These are phyloP conservation scores for Oehlia diaphana DNA, from an alignment of 192 early-diverging fungal species.

Conservation along the genomic window DNA sequence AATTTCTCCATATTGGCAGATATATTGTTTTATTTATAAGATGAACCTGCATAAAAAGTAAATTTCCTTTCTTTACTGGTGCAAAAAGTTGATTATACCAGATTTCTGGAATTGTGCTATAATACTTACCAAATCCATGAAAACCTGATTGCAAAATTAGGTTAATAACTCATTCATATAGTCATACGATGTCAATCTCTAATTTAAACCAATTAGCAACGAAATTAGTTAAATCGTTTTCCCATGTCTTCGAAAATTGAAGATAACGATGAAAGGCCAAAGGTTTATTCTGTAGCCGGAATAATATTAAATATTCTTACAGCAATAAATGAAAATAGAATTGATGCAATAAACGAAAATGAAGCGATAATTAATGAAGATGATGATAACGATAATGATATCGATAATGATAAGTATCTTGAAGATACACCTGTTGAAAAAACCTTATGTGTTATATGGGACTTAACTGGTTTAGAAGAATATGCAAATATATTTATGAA, in stretches of 20 bases:
- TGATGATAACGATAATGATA: neutral
- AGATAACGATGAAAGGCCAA: neutral
- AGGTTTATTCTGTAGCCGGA: neutral
- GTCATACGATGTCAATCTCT: too few relatives aligned
- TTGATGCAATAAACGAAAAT: neutral
- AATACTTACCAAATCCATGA: too few relatives aligned
- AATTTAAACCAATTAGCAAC: too few relatives aligned
- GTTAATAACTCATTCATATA: too few relatives aligned
- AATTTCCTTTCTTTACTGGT: too few relatives aligned
- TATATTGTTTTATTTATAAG: too few relatives aligned
- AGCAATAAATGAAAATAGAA: neutral
- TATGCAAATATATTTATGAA: conserved; percentile 29
- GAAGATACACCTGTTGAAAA: conserved; percentile 38
- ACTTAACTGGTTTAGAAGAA: conserved; percentile 32
- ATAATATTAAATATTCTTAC: neutral
- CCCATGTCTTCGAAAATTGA: neutral
- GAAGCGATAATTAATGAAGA: neutral
- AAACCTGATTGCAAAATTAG: too few relatives aligned
- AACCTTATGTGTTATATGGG: conserved; percentile 38
- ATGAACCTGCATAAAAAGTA: too few relatives aligned
- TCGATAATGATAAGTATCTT: neutral
- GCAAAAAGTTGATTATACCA: too few relatives aligned
- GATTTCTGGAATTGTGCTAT: too few relatives aligned
- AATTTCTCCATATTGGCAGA: too few relatives aligned
- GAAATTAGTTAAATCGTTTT: neutral